A percentile compares a stretch with the other conserved stretches of the same genome.
Conservation (phyloP, 192 early-diverging fungal genomes). For the Linnemannia zychae region DNA sequence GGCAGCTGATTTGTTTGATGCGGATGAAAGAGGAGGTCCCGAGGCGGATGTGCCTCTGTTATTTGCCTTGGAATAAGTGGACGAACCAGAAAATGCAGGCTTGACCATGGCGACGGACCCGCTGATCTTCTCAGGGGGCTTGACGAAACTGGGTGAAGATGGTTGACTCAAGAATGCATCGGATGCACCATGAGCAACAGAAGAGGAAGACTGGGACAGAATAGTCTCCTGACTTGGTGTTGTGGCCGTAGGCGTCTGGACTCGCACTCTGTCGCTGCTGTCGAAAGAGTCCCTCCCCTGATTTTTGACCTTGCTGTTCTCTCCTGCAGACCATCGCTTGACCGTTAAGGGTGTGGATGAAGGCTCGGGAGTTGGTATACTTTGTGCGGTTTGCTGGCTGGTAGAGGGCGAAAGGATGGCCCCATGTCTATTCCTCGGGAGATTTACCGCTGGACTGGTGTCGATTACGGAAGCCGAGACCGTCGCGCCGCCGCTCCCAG, state of each 20-base stretch:
- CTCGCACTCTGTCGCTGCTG: not conserved
- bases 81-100: not conserved
- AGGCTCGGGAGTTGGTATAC: conserved; percentile 7
- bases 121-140: conserved; percentile 13
- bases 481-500: not conserved
- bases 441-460: not conserved
- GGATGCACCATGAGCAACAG: not conserved
- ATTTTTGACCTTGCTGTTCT: not conserved
- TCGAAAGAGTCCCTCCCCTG: conserved; percentile 1
- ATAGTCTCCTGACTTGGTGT: not conserved
- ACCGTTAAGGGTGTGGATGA: conserved; percentile 2
- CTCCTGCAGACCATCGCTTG: conserved; percentile 48
- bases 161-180: not conserved
- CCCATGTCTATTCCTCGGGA: not conserved
- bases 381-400: not conserved
- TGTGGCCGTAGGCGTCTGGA: not conserved
- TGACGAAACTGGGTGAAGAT: conserved; percentile 2
- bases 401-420: not conserved
- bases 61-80: conserved; percentile 5
- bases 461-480: not conserved
- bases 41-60: not conserved
- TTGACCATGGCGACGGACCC: conserved; percentile 7
- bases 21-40: not conserved
- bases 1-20: conserved; percentile 1
- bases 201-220: not conserved